Percentiles rank a stretch among this genome's conserved stretches.
phyloP scores from a whole-genome alignment of 371 early-diverging fungal species.

The Mortierella sp. region DNA sequence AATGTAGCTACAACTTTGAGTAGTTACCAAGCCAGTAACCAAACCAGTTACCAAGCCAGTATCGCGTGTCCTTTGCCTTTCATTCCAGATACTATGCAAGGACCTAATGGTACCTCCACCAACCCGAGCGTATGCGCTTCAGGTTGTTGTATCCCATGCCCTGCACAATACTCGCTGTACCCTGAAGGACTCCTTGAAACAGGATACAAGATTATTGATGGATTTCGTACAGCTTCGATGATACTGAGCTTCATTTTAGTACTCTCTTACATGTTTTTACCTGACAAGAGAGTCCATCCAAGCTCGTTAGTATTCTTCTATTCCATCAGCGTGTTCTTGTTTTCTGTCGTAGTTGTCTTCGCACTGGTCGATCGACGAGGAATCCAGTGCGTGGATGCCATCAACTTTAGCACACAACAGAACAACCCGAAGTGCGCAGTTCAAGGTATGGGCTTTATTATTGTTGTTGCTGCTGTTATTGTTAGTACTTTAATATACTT shows the following conservation, averaged over 20 bases:
- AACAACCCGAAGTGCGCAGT: slow-evolving; percentile 74
- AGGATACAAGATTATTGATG: slow-evolving; percentile 64
- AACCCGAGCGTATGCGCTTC: slow-evolving; percentile 26
- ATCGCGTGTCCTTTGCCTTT: slow-evolving; percentile 26
- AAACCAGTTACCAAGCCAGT: slow-evolving; percentile 1
- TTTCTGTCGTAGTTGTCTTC: slow-evolving; percentile 66
- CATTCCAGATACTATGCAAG: slow-evolving; percentile 21
- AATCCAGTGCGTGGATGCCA: slow-evolving; percentile 66
- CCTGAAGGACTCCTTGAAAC: slow-evolving; percentile 58
- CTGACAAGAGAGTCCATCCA: slow-evolving; percentile 75
- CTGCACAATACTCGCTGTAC: slow-evolving; percentile 56
- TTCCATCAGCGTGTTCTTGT: slow-evolving; percentile 65
- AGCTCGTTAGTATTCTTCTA: slow-evolving; percentile 73
- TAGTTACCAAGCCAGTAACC: background rate
- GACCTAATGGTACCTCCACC: slow-evolving; percentile 10
- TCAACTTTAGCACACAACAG: slow-evolving; percentile 61
- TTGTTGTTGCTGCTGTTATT: too few relatives aligned
- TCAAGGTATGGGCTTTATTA: slow-evolving; percentile 55
- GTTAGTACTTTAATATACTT: too few relatives aligned
- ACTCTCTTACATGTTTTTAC: slow-evolving; percentile 69
- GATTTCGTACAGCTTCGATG: slow-evolving; percentile 65
- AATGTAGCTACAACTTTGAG: slow-evolving; percentile 1
- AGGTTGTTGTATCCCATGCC: slow-evolving; percentile 46
- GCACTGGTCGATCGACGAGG: slow-evolving; percentile 62
- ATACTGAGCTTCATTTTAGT: slow-evolving; percentile 64